These are phyloP conservation scores for Serpula lacrymans DNA, from an alignment of 768 basidiomycete species.

Conservation along the genomic window DNA sequence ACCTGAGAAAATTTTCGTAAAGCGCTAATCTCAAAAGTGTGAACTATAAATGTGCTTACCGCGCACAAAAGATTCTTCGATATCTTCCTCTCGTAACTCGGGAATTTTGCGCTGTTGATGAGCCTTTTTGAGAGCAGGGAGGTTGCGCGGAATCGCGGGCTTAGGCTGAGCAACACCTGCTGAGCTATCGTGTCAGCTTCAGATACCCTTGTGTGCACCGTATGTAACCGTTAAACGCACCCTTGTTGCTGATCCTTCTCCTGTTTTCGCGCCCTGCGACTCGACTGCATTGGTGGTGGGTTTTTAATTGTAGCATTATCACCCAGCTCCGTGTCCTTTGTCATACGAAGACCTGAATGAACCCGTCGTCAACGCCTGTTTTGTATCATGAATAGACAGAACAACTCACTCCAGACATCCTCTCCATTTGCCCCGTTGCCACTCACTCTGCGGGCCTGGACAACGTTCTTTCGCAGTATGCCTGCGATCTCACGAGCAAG, in stretches of 20 bases:
- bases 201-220: no score
- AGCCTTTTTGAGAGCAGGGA: slow-evolving; percentile 69
- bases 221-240: slow-evolving; percentile 24
- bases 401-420: slow-evolving; percentile 57
- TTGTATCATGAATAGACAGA: background rate
- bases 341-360: slow-evolving; percentile 71
- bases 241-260: slow-evolving; percentile 33
- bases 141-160: slow-evolving; percentile 39
- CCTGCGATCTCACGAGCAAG: slow-evolving; percentile 69
- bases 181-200: slow-evolving; percentile 20
- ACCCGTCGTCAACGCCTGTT: background rate
- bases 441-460: slow-evolving; percentile 63
- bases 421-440: slow-evolving; percentile 27
- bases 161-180: slow-evolving; percentile 30
- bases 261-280: slow-evolving; percentile 43
- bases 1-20: slow-evolving; percentile 43
- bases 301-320: slow-evolving; percentile 77
- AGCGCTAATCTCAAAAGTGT: slow-evolving; percentile 1
- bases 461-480: slow-evolving; percentile 78
- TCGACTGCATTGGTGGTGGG: slow-evolving; percentile 44
- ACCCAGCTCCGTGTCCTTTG: slow-evolving; percentile 81
- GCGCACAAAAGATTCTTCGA: slow-evolving; percentile 86
- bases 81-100: slow-evolving; percentile 69
- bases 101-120: slow-evolving; percentile 63
- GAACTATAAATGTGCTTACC: slow-evolving; percentile 43